Evolutionary conservation across 805 yeast species (phyloP).

Genomic region (Metschnikowia aberdeeniae): DNA sequence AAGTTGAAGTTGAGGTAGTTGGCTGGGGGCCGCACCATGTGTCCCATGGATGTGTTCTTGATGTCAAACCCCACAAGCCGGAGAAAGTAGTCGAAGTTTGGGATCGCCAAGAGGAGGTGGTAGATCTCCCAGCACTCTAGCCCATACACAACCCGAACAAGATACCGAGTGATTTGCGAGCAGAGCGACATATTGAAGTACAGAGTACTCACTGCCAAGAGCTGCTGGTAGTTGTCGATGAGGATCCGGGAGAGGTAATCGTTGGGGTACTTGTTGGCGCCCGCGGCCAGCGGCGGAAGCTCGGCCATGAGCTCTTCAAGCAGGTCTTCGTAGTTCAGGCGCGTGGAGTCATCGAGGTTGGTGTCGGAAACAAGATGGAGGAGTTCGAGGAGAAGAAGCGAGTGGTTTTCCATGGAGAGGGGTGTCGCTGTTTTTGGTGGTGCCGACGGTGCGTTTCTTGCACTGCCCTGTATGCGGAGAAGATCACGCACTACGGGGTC

Average conservation of each 20-base stretch:
- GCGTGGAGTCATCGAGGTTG: constrained; percentile 25
- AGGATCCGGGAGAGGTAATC: constrained; percentile 33
- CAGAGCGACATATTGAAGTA: constrained; percentile 38
- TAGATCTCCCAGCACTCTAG: constrained; percentile 44
- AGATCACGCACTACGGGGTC: constrained; percentile 35
- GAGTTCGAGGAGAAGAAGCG: constrained; percentile 29
- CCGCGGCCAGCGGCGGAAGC: constrained; percentile 19
- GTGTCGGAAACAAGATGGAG: constrained; percentile 28
- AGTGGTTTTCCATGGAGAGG: constrained; percentile 27
- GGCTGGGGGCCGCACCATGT: constrained; percentile 37
- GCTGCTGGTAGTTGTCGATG: constrained; percentile 34
- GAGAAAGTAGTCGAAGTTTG: constrained; percentile 32
- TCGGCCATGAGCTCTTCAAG: constrained; percentile 25
- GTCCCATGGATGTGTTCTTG: constrained; percentile 33
- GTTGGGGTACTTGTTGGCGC: constrained; percentile 27
- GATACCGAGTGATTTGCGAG: constrained; percentile 35
- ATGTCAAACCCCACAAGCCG: constrained; percentile 33
- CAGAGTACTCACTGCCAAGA: constrained; percentile 28
- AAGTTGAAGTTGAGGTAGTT: constrained; percentile 33
- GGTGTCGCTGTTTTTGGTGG: background rate
- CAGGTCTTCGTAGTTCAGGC: constrained; percentile 26
- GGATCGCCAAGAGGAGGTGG: constrained; percentile 32
- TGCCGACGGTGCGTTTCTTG: background rate
- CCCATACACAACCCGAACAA: constrained; percentile 36
- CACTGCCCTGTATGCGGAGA: constrained; percentile 22